Evolutionary conservation across 768 basidiomycete species (phyloP), one percentile per base, ranked within the genome.

Genomic region (Mycena galericulata): DNA sequence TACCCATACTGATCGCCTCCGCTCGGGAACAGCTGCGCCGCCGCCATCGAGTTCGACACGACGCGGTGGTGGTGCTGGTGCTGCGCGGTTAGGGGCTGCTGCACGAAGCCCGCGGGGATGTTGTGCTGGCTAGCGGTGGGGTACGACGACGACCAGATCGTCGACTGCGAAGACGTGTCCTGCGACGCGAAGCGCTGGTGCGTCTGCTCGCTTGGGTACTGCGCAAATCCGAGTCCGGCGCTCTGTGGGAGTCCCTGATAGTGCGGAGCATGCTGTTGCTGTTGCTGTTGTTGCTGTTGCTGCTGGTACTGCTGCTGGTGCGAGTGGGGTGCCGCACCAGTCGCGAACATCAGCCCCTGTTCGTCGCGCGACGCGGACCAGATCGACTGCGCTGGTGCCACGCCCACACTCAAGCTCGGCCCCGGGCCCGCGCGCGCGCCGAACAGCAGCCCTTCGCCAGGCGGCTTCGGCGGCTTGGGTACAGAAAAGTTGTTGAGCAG

Each of bases 281-380:
- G 29, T 0, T 38, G 59, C 4, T 60, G 55, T n/a, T 38, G 60
- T 3, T 54, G 66, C 45, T 62, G 66, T 6, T 38, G 57, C 29
- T 62, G 66, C 36, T 62, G 59, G 2, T 34, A 36, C 46, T 3
- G 41, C 29, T 26, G 43, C 62, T 7, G 17, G 32, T 10, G 40
- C 56, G 1, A 0, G 38, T 8, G 29, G 46, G 17, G 54, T 30
- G 12, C 26, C 51, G 12, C 67, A 53, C 11, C 61, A n/a, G n/a
- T 56, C 7, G 55, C 30, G 20, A 68, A 65, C 60, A 59, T 62
- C 38, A 72, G 41, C 18, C 70, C 70, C 26, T 56, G 66, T 54
- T 71, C 70, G 17, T 71, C 70, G 27, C 59, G 46, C 24, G 70
- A 67, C 24, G 70, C 70, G 6, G 70, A 67, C 70, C 70, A 71